These are phyloP conservation scores for Neurospora sp. DNA, from an alignment of 495 filamentous ascomycete species.

Conservation along the genomic window DNA sequence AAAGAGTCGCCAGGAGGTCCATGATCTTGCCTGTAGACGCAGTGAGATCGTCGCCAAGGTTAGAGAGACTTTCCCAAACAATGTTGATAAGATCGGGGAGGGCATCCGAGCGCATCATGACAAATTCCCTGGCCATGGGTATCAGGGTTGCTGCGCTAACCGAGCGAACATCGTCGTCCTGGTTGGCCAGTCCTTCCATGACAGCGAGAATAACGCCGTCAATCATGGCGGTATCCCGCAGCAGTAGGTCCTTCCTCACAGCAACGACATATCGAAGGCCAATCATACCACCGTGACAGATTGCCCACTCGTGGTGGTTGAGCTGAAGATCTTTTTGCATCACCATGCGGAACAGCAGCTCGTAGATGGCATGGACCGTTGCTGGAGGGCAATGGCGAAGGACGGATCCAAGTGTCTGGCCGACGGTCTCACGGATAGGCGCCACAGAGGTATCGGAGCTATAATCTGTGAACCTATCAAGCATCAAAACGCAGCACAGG, in stretches of 20 bases:
- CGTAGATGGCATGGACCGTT: slow-evolving; percentile 73
- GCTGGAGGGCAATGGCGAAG: slow-evolving; percentile 64
- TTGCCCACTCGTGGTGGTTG: slow-evolving; percentile 70
- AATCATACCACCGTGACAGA: slow-evolving; percentile 97
- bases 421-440: slow-evolving; percentile 89
- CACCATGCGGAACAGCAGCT: slow-evolving; percentile 73
- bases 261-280: slow-evolving; percentile 90
- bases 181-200: slow-evolving; percentile 86
- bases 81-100: slow-evolving; percentile 79
- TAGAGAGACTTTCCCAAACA: slow-evolving; percentile 94
- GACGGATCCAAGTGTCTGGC: slow-evolving; percentile 87
- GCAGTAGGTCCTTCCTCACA: slow-evolving; percentile 80
- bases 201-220: slow-evolving; percentile 87
- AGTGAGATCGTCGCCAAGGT: slow-evolving; percentile 89
- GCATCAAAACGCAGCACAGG: slow-evolving; percentile 88
- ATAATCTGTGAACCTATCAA: slow-evolving; percentile 95
- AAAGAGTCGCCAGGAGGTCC: slow-evolving; percentile 92
- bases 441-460: slow-evolving; percentile 95
- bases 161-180: slow-evolving; percentile 90
- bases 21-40: slow-evolving; percentile 96
- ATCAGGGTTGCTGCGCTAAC: slow-evolving; percentile 95
- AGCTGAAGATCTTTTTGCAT: slow-evolving; percentile 77
- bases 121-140: slow-evolving; percentile 89
- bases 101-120: slow-evolving; percentile 64
- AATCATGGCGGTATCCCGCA: slow-evolving; percentile 72